Conservation (phyloP, 176 grass and related monocot genomes). For the Tuctoria greenei region DNA sequence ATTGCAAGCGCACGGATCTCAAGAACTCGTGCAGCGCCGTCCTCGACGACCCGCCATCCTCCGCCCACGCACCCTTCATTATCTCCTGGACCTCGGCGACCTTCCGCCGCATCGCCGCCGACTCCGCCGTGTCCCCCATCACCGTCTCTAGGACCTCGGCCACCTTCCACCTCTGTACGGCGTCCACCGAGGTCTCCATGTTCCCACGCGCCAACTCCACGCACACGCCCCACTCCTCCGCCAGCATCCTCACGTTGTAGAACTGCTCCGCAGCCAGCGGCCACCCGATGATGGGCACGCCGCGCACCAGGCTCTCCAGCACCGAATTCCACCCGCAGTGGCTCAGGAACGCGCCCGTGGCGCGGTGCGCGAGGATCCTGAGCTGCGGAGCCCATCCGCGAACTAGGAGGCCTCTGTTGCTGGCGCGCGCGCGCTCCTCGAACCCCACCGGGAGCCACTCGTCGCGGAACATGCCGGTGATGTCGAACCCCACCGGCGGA, state of each 20-base stretch:
- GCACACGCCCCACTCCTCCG: slow-evolving; percentile 34
- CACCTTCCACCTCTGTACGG: not conserved
- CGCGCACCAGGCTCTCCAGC: slow-evolving; percentile 37
- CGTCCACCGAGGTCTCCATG: not conserved
- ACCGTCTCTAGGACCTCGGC: slow-evolving; percentile 20
- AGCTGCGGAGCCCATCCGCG: slow-evolving; percentile 42
- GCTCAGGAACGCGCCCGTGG: slow-evolving; percentile 47
- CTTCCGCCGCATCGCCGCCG: slow-evolving; percentile 1
- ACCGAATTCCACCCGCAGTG: slow-evolving; percentile 50
- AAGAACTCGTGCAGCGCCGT: not conserved
- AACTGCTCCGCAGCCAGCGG: slow-evolving; percentile 36
- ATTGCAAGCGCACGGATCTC: not conserved
- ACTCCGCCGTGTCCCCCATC: not conserved
- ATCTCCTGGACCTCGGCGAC: not conserved
- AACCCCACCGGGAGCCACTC: slow-evolving; percentile 50
- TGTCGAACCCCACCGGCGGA: not conserved
- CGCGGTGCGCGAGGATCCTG: slow-evolving; percentile 30
- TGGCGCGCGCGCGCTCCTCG: slow-evolving; percentile 17
- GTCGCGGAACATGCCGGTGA: not conserved
- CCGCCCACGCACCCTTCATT: not conserved
- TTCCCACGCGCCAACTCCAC: slow-evolving; percentile 40
- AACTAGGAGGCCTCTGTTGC: not conserved
- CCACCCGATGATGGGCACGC: slow-evolving; percentile 43
- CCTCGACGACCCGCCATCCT: not conserved
- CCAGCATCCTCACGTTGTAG: slow-evolving; percentile 32